Percentiles rank a stretch among this genome's conserved stretches.
Conservation (phyloP, 169 alveolate genomes). For the Cryptosporidium viatorum region DNA sequence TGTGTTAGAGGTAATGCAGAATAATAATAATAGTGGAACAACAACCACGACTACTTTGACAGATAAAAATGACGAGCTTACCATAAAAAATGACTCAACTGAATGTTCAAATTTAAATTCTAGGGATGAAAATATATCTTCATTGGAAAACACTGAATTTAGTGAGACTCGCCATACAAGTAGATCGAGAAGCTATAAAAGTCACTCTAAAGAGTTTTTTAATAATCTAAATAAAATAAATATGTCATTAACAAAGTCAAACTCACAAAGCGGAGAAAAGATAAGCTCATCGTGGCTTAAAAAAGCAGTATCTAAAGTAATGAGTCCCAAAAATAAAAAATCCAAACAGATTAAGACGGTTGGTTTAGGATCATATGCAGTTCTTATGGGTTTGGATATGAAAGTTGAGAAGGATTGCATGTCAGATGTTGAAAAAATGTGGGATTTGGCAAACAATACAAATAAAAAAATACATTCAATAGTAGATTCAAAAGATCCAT, state of each 20-base stretch:
- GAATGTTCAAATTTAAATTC: background rate
- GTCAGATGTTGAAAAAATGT: constrained; percentile 35
- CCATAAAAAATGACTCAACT: constrained; percentile 8
- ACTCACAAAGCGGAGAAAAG: constrained; percentile 16
- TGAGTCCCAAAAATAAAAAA: constrained; percentile 41
- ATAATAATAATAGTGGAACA: constrained; percentile 19
- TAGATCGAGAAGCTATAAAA: background rate
- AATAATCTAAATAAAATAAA: constrained; percentile 16
- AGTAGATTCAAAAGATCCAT: constrained; percentile 72
- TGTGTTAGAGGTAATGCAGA: constrained; percentile 27
- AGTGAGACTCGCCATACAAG: constrained; percentile 1
- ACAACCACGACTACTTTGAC: constrained; percentile 44
- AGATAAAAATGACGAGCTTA: constrained; percentile 47
- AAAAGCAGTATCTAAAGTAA: constrained; percentile 70
- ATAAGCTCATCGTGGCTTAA: constrained; percentile 61
- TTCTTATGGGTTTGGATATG: constrained; percentile 71
- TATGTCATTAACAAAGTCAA: constrained; percentile 2
- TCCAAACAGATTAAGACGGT: constrained; percentile 28
- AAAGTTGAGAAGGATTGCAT: constrained; percentile 56
- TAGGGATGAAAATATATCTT: constrained; percentile 49
- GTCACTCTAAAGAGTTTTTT: constrained; percentile 22
- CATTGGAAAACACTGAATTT: constrained; percentile 48
- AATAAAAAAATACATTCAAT: constrained; percentile 67
- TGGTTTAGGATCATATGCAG: constrained; percentile 73
- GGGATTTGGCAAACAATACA: constrained; percentile 61